Evolutionary conservation across 441 rosid genomes (phyloP), one percentile per base, ranked within the genome.

Genomic region (Gossypium aridum): DNA sequence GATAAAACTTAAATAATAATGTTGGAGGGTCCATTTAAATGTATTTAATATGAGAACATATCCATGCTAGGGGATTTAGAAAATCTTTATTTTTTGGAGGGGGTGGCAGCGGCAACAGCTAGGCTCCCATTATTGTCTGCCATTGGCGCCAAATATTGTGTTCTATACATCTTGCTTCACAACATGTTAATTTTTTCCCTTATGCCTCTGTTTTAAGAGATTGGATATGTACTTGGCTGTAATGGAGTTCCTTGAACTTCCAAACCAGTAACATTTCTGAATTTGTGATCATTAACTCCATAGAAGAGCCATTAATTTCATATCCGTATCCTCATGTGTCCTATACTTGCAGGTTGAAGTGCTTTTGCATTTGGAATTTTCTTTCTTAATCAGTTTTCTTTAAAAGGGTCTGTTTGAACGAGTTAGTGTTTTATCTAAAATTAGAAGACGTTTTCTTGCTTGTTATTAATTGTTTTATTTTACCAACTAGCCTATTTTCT

Each of bases 401-500:
- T 7, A 14, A 74, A 34, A 43, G 34, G 59, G 53, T 66, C 12
- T 20, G n/a, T 20, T 74, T 49, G 25, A 69, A 23, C 4, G 0
- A 9, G 54, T 2, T 65, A 20, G n/a, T 26, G 19, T n/a, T 61
- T 72, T 26, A 3, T 16, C 19, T 61, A 26, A 51, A 45, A 73
- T 9, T 43, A 26, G 39, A 72, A 31, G n/a, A 22, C 28, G 16
- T 59, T 59, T 45, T 7, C 47, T 54, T 64, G 9, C 16, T 62
- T 70, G n/a, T 63, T 60, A 6, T 61, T 37, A 9, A 16, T 20
- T 51, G 4, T 7, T 57, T 45, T 69, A 26, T 25, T 57, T 54
- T 55, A 43, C 75, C 23, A 39, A 69, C 37, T 59, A 14, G 56
- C 14, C 56, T 65, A 43, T 65, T 20, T 64, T 78, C 64, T 92